phyloP scores from a whole-genome alignment of 169 alveolate species.

The Condylostoma magnum region DNA sequence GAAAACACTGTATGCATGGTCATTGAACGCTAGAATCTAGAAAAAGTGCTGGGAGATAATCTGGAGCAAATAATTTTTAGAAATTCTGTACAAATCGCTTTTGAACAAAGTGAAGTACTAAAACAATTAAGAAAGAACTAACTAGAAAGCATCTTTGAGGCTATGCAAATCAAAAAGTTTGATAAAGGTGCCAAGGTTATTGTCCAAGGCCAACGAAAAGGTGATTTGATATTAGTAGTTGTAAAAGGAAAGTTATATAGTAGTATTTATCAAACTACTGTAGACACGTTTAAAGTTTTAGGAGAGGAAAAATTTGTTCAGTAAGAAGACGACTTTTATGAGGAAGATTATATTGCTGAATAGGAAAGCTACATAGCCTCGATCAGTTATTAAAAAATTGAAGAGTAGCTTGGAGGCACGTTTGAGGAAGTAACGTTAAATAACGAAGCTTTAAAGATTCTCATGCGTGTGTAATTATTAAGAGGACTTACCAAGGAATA shows the following conservation, averaged over 20 bases:
- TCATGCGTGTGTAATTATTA: neutral
- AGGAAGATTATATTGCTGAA: constrained; percentile 3
- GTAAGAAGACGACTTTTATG: neutral
- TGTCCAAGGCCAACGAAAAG: neutral
- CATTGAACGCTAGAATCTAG: neutral
- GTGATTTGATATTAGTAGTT: neutral
- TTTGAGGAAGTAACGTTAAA: neutral
- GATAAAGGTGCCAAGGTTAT: neutral
- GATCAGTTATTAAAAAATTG: neutral
- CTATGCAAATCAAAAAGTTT: neutral
- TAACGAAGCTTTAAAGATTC: constrained; percentile 5
- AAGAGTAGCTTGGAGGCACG: constrained; percentile 3
- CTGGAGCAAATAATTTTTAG: neutral
- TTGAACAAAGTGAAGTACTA: neutral
- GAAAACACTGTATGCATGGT: neutral
- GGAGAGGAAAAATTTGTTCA: constrained; percentile 45
- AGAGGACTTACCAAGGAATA: neutral
- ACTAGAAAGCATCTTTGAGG: neutral
- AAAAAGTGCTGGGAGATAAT: neutral
- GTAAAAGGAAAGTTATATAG: neutral
- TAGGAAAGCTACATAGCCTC: neutral
- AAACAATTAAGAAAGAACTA: neutral
- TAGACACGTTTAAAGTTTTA: constrained; percentile 33
- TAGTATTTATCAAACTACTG: constrained; percentile 33
- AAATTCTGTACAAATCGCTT: constrained; percentile 9